Evolutionary conservation across 2,329 filamentous ascomycete species (phyloP), one percentile per base, ranked within the genome.

Genomic region (Ophiocordyceps polyrhachis-furcata): DNA sequence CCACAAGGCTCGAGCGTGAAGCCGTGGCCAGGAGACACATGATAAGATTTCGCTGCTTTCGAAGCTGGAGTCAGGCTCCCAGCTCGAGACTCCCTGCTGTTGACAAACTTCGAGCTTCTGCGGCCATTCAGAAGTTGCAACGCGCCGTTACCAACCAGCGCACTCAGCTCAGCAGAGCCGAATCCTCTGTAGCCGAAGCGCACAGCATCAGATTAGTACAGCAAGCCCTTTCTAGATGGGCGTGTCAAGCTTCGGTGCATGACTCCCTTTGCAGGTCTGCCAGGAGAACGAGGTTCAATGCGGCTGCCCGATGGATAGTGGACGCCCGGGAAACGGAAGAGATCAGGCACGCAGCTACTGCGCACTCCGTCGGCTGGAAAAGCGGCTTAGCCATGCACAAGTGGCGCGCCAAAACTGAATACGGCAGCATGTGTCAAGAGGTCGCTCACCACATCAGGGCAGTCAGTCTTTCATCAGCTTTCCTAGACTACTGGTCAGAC

Each of bases 1-100:
- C 69, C 6, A 76, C 83, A 14, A 75, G 84, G 53, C 66, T 77
- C 15, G 70, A 76, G 49, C 72, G 75, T 38, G 84, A 82, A 4
- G 74, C 73, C 5, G 68, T 76, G 40, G 84, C 83, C 19, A 71
- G 81, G 49, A 69, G 76, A 49, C 81, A 85, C 56, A 76, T 88
- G 48, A 63, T 91, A 45, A 70, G 79, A 45, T 75, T 65, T 47
- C 63, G 65, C 12, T 64, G 58, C 45, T 64, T 64, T 45, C 53
- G 53, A 38, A 55, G 55, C 35, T 64, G 62, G 62, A 58, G 53
- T 29, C 56, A 60, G 43, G 53, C 54, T 7, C 61, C 62, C 14
- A 54, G 48, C 28, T 53, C 56, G 12, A 56, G 51, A 17, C 49
- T 55, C 6, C 58, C 59, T 3, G 52, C 48, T 1, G 48, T 52